Conservation (phyloP, 2,329 filamentous ascomycete species). For the Metarhizium humberi region DNA sequence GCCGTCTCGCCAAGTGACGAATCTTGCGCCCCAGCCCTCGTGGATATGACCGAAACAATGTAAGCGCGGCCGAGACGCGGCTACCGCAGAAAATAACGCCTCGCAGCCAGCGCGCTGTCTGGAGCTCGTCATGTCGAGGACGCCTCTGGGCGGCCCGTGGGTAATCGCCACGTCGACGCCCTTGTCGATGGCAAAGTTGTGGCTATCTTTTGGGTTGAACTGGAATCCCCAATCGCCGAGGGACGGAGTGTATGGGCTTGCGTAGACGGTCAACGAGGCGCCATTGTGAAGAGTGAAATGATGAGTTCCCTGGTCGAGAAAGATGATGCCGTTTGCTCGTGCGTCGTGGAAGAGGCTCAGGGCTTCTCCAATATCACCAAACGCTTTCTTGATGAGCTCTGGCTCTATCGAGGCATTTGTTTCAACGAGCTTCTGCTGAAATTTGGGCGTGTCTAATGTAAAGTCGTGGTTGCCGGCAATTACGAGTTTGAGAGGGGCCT, state of each 20-base stretch:
- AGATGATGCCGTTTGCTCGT: conserved; percentile 21
- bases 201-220: background rate
- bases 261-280: conserved; percentile 11
- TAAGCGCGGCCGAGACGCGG: conserved; percentile 17
- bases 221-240: background rate
- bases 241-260: background rate
- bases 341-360: conserved; percentile 17
- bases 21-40: conserved; percentile 26
- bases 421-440: conserved; percentile 18
- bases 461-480: conserved; percentile 46
- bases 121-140: background rate
- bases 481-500: conserved; percentile 33
- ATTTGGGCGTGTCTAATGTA: conserved; percentile 25
- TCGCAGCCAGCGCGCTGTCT: conserved; percentile 19
- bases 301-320: conserved; percentile 34
- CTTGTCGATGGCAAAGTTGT: background rate
- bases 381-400: background rate
- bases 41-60: conserved; percentile 30
- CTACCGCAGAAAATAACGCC: conserved; percentile 20
- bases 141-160: background rate
- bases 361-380: conserved; percentile 11
- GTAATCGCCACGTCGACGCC: background rate
- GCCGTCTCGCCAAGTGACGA: conserved; percentile 34
- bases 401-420: background rate
- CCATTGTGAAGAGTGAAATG: conserved; percentile 30